Conservation (phyloP, 352 stramenopile species). For the Pythium dissotocum region DNA sequence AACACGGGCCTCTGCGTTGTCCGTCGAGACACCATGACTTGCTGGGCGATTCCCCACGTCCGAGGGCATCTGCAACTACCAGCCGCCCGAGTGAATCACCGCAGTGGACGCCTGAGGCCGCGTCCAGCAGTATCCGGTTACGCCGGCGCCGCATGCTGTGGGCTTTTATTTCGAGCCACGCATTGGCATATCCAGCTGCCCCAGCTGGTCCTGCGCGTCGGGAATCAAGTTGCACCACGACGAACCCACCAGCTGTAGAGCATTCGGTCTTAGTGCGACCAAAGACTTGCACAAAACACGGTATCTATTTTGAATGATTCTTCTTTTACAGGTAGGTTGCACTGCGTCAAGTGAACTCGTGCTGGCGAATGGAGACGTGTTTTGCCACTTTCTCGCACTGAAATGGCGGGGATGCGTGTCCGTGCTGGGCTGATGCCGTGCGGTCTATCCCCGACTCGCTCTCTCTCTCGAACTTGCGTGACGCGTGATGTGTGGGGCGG, state of each 20-base stretch:
- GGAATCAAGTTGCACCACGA: conserved; percentile 21
- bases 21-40: background rate
- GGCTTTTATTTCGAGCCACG: conserved; percentile 23
- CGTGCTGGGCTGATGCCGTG: background rate
- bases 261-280: background rate
- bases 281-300: background rate
- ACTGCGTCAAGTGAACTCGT: background rate
- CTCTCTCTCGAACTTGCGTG: conserved; percentile 24
- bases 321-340: no score
- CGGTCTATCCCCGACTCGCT: conserved; percentile 20
- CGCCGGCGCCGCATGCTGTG: background rate
- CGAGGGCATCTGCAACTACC: background rate
- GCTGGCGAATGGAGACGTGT: background rate
- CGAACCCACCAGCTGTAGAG: conserved; percentile 13
- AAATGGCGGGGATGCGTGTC: background rate
- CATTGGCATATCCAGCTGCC: conserved; percentile 12
- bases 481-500: conserved; percentile 18
- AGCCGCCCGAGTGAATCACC: background rate
- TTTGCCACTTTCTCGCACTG: conserved; percentile 2
- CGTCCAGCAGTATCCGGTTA: conserved; percentile 23
- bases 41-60: no score
- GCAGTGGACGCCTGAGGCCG: background rate
- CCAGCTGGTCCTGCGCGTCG: conserved; percentile 10
- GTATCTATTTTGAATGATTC: background rate
- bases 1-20: background rate